Conservation (phyloP, 148 eudicot species). For the Suaeda aralocaspica region DNA sequence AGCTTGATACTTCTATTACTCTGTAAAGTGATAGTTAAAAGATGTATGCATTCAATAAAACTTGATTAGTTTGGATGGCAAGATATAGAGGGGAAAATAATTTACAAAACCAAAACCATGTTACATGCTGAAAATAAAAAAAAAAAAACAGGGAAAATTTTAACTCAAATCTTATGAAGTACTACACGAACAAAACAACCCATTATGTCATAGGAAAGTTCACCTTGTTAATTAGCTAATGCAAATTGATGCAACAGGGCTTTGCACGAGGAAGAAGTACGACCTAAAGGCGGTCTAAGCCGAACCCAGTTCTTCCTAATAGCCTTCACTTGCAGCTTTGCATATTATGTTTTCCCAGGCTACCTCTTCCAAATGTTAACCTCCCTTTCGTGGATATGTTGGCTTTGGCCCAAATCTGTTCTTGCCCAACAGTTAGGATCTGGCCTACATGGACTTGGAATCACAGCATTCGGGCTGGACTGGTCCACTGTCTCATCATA, state of each 20-base stretch:
- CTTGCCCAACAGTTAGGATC: conserved; percentile 92
- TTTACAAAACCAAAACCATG: too few relatives aligned
- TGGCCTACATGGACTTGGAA: conserved; percentile 78
- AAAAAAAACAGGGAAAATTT: too few relatives aligned
- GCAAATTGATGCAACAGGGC: conserved; percentile 47
- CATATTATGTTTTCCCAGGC: conserved; percentile 87
- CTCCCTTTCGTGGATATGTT: conserved; percentile 93
- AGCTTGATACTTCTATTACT: too few relatives aligned
- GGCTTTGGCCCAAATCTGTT: conserved; percentile 77
- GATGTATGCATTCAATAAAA: too few relatives aligned
- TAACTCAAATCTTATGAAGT: too few relatives aligned
- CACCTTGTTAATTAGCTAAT: too few relatives aligned
- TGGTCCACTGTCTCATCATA: conserved; percentile 93
- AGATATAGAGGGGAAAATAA: too few relatives aligned
- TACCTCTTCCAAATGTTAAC: conserved; percentile 85
- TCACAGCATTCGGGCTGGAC: conserved; percentile 73
- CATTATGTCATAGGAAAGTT: too few relatives aligned
- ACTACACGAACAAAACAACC: too few relatives aligned
- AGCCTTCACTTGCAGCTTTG: conserved; percentile 85
- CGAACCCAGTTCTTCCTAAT: conserved; percentile 83
- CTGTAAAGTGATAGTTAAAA: too few relatives aligned
- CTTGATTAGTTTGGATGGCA: too few relatives aligned
- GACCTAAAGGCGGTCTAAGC: conserved; percentile 76
- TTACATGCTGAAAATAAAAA: too few relatives aligned
- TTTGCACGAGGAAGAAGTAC: conserved; percentile 78